These are phyloP conservation scores for Viola pubescens DNA, from an alignment of 441 rosid genomes.

Conservation along the genomic window DNA sequence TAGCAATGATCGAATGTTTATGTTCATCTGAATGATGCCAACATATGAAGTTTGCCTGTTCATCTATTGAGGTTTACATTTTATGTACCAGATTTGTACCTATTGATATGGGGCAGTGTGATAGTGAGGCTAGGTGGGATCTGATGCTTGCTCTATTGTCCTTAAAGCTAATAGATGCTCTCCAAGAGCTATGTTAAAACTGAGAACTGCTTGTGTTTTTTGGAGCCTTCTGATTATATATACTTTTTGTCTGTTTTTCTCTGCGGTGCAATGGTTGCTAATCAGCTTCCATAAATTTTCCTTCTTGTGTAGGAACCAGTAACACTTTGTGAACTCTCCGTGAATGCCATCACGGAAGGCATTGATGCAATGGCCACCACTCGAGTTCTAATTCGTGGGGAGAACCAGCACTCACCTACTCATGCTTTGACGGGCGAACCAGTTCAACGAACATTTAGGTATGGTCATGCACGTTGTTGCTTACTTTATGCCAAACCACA, in stretches of 20 bases:
- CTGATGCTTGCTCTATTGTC: no score
- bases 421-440: slow-evolving; percentile 54
- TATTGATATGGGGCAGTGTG: no score
- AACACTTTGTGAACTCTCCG: slow-evolving; percentile 69
- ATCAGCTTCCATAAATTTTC: background rate
- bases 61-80: no score
- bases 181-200: no score
- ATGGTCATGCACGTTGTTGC: background rate
- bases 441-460: slow-evolving; percentile 63
- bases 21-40: no score
- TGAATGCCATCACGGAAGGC: slow-evolving; percentile 84
- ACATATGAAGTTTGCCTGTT: no score
- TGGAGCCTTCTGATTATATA: background rate
- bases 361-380: slow-evolving; percentile 94
- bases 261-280: background rate
- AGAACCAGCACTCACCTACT: slow-evolving; percentile 31
- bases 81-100: no score
- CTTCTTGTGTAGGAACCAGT: slow-evolving; percentile 44
- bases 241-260: background rate
- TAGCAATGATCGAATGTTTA: no score
- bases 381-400: slow-evolving; percentile 73
- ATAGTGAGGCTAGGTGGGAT: no score
- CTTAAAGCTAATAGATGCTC: no score
- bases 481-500: background rate
- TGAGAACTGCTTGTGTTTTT: background rate